A percentile compares a stretch with the other conserved stretches of the same genome.
These are phyloP conservation scores for Hypsizygus marmoreus DNA, from an alignment of 768 basidiomycete species.

Conservation along the genomic window DNA sequence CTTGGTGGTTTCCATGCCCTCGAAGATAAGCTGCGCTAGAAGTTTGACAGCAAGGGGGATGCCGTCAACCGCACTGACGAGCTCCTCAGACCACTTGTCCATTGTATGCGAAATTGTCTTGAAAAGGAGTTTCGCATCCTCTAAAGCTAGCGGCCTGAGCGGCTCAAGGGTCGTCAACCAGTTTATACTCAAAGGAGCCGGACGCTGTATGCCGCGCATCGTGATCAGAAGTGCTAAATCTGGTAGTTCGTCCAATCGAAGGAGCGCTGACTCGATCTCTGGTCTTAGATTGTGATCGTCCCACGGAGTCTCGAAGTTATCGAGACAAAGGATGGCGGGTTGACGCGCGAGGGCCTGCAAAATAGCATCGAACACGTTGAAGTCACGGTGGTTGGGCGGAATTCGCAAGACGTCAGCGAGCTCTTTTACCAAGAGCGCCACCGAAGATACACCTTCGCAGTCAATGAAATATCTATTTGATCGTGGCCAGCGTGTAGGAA, in stretches of 20 bases:
- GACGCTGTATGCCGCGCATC: conserved; percentile 8
- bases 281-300: neutral
- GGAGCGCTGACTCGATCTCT: conserved; percentile 3
- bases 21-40: conserved; percentile 18
- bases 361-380: neutral
- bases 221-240: conserved; percentile 1
- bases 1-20: conserved; percentile 19
- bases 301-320: conserved; percentile 11
- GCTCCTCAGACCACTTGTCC: neutral
- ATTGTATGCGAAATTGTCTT: neutral
- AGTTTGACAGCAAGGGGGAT: conserved; percentile 9
- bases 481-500: neutral
- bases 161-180: too few species aligned
- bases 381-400: neutral
- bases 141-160: neutral
- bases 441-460: conserved; percentile 7
- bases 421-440: neutral
- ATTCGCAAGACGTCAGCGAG: conserved; percentile 6
- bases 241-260: neutral
- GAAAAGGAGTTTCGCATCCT: neutral
- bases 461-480: conserved; percentile 8
- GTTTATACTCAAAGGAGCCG: neutral
- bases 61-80: neutral
- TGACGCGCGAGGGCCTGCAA: neutral
- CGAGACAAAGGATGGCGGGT: conserved; percentile 6